These are phyloP conservation scores for Umbilicus rupestris DNA, from an alignment of 164 flowering plant species.

Conservation along the genomic window DNA sequence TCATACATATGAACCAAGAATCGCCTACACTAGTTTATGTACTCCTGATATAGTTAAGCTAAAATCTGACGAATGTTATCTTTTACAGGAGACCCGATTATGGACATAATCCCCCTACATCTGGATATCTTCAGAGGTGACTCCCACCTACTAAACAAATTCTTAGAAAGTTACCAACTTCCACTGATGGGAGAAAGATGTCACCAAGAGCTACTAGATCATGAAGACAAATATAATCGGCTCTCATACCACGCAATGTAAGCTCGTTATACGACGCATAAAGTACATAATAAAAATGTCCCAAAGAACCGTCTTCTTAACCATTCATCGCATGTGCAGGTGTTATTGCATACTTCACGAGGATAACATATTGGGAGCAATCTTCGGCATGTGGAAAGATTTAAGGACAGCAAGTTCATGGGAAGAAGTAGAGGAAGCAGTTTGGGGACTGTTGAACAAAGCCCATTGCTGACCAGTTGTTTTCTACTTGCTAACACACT, in stretches of 20 bases:
- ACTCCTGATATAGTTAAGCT: background rate
- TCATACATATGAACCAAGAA: too few relatives aligned
- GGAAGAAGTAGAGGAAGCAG: constrained; percentile 87
- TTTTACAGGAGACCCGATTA: constrained; percentile 72
- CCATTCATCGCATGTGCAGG: constrained; percentile 34
- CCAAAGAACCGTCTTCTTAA: background rate
- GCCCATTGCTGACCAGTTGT: background rate
- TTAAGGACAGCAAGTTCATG: constrained; percentile 56
- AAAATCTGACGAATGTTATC: background rate
- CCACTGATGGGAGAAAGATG: constrained; percentile 34
- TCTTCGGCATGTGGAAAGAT: constrained; percentile 66
- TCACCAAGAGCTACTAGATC: constrained; percentile 14
- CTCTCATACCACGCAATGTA: constrained; percentile 75
- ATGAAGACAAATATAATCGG: constrained; percentile 25
- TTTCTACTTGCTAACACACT: background rate
- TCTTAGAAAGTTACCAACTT: constrained; percentile 64
- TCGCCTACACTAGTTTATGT: background rate
- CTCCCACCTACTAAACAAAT: constrained; percentile 37
- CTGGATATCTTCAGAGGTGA: constrained; percentile 85
- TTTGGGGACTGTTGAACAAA: constrained; percentile 78
- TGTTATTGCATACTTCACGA: constrained; percentile 86
- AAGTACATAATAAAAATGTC: background rate
- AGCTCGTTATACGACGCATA: background rate
- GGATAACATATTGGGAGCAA: constrained; percentile 74
- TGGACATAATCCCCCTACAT: constrained; percentile 73